phyloP scores from a whole-genome alignment of 202 grass and related monocot species.

The Carex arenaria region DNA sequence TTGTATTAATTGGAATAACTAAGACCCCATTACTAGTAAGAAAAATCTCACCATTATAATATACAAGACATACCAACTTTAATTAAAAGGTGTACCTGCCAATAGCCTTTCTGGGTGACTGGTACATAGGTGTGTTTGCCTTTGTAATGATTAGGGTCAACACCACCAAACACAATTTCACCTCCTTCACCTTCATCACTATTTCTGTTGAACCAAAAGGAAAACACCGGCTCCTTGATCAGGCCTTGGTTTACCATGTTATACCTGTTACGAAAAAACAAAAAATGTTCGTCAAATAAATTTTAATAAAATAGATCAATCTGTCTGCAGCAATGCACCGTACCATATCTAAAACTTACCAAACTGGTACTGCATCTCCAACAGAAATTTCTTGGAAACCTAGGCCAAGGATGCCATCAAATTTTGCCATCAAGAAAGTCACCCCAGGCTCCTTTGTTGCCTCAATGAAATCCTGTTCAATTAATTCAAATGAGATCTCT shows the following conservation, averaged over 20 bases:
- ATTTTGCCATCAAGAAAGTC: conserved; percentile 66
- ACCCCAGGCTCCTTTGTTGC: conserved; percentile 63
- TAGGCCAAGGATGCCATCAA: conserved; percentile 94
- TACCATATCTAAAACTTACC: conserved; percentile 34
- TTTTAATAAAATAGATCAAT: neutral
- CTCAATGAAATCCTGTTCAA: conserved; percentile 87
- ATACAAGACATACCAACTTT: neutral
- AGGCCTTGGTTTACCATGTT: conserved; percentile 75
- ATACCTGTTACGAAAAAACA: conserved; percentile 43
- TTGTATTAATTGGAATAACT: neutral
- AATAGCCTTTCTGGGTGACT: conserved; percentile 83
- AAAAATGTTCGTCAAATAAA: neutral
- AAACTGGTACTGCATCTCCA: conserved; percentile 59
- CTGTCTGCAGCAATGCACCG: neutral
- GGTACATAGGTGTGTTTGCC: conserved; percentile 70
- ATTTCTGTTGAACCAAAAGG: conserved; percentile 93
- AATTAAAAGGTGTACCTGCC: conserved; percentile 45
- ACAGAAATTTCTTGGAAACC: conserved; percentile 95
- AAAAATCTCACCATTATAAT: neutral
- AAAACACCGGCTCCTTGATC: conserved; percentile 55
- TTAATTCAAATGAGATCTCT: conserved; percentile 28
- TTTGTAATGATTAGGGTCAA: conserved; percentile 56
- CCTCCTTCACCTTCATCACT: conserved; percentile 61
- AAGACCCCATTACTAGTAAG: neutral
- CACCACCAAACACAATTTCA: conserved; percentile 90